These are phyloP conservation scores for Murraya koenigii DNA, from an alignment of 345 rosid species.

Conservation along the genomic window DNA sequence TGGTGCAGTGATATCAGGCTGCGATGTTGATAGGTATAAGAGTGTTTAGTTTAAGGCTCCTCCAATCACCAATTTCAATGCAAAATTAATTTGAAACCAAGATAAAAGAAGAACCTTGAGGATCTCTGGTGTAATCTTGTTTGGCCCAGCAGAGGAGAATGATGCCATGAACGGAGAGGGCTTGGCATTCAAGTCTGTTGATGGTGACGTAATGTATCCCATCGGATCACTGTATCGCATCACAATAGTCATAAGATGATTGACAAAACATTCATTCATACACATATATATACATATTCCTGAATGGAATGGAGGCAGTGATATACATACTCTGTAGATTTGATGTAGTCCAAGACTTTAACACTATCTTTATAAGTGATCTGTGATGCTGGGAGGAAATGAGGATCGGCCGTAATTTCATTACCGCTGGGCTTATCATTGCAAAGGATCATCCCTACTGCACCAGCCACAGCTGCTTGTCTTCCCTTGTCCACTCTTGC, in stretches of 20 bases:
- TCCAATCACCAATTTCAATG: background rate
- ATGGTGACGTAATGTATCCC: conserved; percentile 42
- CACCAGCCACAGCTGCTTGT: conserved; percentile 47
- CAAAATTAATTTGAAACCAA: background rate
- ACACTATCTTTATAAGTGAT: conserved; percentile 49
- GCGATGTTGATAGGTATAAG: background rate
- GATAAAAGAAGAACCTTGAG: conserved; percentile 42
- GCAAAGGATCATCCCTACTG: conserved; percentile 70
- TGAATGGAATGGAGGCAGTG: background rate
- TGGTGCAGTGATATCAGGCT: conserved; percentile 86
- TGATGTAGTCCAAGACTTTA: conserved; percentile 40
- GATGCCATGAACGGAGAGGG: conserved; percentile 69
- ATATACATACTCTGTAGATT: conserved; percentile 29
- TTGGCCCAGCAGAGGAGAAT: conserved; percentile 71
- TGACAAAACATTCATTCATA: background rate
- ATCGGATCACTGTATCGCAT: conserved; percentile 35
- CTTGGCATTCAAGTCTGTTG: conserved; percentile 8
- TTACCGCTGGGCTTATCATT: conserved; percentile 46
- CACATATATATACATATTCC: background rate
- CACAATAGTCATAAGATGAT: background rate
- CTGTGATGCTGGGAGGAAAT: conserved; percentile 64
- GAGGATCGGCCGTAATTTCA: conserved; percentile 49
- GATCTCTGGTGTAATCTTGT: conserved; percentile 51
- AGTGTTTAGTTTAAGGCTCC: background rate
- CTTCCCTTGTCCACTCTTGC: conserved; percentile 52